Conservation (phyloP, 2,329 filamentous ascomycete genomes). For the Alternaria consortialis region DNA sequence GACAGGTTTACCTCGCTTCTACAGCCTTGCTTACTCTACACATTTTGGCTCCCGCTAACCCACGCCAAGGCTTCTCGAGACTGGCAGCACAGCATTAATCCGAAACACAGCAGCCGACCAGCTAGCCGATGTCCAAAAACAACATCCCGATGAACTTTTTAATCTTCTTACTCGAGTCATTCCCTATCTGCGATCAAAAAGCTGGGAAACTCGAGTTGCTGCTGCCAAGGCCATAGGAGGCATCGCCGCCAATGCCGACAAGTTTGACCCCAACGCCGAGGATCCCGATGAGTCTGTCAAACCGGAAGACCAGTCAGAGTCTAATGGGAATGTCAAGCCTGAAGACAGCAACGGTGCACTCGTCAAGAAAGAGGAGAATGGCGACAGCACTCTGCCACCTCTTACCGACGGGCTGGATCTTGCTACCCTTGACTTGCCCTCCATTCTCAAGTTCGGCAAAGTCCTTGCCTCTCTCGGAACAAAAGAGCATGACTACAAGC, state of each 20-base stretch:
- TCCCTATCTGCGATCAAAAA: conserved; percentile 93
- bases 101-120: conserved; percentile 97
- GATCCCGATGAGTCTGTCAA: conserved; percentile 69
- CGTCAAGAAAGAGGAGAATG: conserved; percentile 62
- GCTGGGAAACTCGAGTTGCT: conserved; percentile 95
- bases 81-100: conserved; percentile 93
- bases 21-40: neutral
- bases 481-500: conserved; percentile 81
- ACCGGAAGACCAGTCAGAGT: conserved; percentile 55
- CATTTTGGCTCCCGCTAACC: conserved; percentile 32
- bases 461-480: conserved; percentile 83
- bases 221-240: conserved; percentile 93
- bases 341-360: conserved; percentile 58
- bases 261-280: conserved; percentile 84
- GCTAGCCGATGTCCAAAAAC: conserved; percentile 96
- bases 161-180: conserved; percentile 92
- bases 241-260: conserved; percentile 87
- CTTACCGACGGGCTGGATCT: conserved; percentile 74
- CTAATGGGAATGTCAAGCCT: conserved; percentile 63
- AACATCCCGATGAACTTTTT: conserved; percentile 96
- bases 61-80: conserved; percentile 82
- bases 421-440: conserved; percentile 77
- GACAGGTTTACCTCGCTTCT: neutral
- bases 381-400: conserved; percentile 51
- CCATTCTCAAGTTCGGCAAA: conserved; percentile 83